Conservation (phyloP, 2,329 filamentous ascomycete species). For the Neurospora sp. region DNA sequence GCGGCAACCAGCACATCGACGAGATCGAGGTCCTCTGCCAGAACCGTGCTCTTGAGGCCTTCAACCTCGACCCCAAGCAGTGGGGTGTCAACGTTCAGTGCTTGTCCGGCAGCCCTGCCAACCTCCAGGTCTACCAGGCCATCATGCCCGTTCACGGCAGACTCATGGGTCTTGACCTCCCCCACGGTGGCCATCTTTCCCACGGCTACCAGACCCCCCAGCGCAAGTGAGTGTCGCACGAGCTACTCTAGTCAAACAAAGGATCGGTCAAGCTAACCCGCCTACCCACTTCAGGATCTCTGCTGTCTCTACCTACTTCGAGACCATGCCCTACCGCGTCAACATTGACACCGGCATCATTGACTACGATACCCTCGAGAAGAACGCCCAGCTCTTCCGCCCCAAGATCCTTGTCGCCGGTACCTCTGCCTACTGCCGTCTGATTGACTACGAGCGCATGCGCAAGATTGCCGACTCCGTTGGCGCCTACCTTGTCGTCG, state of each 20-base stretch:
- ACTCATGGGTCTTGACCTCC: constrained; percentile 92
- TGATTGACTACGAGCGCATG: constrained; percentile 96
- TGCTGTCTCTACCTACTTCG: constrained; percentile 96
- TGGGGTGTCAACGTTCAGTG: constrained; percentile 99
- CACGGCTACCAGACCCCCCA: constrained; percentile 96
- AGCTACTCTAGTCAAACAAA: background rate
- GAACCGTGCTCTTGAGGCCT: constrained; percentile 81
- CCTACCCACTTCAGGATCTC: constrained; percentile 55
- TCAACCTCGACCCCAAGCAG: constrained; percentile 74
- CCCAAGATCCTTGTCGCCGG: constrained; percentile 95
- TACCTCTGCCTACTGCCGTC: constrained; percentile 94
- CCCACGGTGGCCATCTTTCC: constrained; percentile 87
- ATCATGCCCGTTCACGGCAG: constrained; percentile 92
- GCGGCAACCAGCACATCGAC: constrained; percentile 98
- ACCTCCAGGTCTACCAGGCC: constrained; percentile 96
- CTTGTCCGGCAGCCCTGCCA: constrained; percentile 85
- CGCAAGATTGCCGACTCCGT: constrained; percentile 89
- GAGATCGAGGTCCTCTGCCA: constrained; percentile 93
- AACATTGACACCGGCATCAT: constrained; percentile 87
- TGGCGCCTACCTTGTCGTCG: constrained; percentile 87
- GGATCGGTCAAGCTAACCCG: background rate
- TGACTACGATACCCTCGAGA: constrained; percentile 88
- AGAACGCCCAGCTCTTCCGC: constrained; percentile 83
- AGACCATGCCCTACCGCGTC: constrained; percentile 94
- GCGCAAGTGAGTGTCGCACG: constrained; percentile 56